phyloP scores from a whole-genome alignment of 768 basidiomycete species.

The Epithele typhae region DNA sequence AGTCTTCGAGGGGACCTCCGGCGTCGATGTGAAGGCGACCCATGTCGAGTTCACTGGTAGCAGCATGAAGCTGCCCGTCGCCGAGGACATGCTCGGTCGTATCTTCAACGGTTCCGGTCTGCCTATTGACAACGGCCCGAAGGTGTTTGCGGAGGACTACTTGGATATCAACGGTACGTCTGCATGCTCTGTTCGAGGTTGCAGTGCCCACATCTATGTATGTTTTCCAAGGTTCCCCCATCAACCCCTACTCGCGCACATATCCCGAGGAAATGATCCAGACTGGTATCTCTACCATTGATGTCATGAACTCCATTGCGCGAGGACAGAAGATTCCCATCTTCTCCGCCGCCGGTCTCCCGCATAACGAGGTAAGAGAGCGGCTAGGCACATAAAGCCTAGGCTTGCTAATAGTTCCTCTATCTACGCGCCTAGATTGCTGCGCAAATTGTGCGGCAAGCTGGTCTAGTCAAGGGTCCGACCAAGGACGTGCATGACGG shows the following conservation, averaged over 20 bases:
- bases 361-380: conserved; percentile 96
- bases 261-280: conserved; percentile 99
- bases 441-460: conserved; percentile 99
- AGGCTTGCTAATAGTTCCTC: too few relatives aligned
- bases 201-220: too few relatives aligned
- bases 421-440: conserved; percentile 69
- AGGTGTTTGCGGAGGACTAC: conserved; percentile 99
- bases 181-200: neutral
- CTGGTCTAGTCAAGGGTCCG: conserved; percentile 93
- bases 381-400: conserved; percentile 15
- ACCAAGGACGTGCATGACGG: conserved; percentile 98
- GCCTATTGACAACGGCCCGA: conserved; percentile 97
- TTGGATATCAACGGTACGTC: conserved; percentile 94
- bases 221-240: conserved; percentile 74
- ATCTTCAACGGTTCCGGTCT: conserved; percentile 99
- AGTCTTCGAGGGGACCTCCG: conserved; percentile 97
- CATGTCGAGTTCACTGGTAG: conserved; percentile 98
- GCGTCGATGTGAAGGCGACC: conserved; percentile 95
- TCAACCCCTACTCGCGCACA: conserved; percentile 96
- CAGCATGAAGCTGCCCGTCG: conserved; percentile 98
- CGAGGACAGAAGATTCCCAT: conserved; percentile 99
- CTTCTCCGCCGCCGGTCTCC: conserved; percentile 97
- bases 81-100: conserved; percentile 97
- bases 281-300: conserved; percentile 98
- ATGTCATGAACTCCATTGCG: conserved; percentile 98